Percentiles rank a stretch among this genome's conserved stretches.
Evolutionary conservation across 768 basidiomycete genomes (phyloP).

Genomic region (Xanthoconium stramineum): DNA sequence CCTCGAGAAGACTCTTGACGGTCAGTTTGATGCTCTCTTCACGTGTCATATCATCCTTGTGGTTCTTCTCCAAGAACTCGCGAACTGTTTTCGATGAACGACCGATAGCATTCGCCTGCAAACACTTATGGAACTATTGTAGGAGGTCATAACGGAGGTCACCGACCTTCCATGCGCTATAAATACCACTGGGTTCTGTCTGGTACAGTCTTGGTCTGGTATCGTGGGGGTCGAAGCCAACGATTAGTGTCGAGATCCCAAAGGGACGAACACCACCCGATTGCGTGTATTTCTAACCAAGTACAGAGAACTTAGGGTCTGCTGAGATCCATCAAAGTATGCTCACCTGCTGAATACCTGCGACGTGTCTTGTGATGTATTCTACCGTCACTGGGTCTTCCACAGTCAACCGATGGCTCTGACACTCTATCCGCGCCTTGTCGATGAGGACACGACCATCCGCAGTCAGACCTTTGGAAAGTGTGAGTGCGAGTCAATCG

Average conservation of each 20-base stretch:
- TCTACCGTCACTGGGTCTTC: conserved; percentile 98
- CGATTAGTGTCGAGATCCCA: conserved; percentile 93
- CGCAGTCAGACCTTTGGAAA: conserved; percentile 79
- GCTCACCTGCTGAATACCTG: conserved; percentile 95
- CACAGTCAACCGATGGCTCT: conserved; percentile 93
- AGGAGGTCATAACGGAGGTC: background rate
- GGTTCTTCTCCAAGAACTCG: conserved; percentile 98
- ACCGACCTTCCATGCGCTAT: conserved; percentile 94
- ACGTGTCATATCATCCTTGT: conserved; percentile 83
- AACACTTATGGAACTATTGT: background rate
- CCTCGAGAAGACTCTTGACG: conserved; percentile 92
- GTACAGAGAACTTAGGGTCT: background rate
- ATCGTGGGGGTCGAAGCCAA: conserved; percentile 96
- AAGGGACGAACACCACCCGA: conserved; percentile 98
- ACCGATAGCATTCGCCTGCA: conserved; percentile 94
- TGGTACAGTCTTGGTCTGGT: conserved; percentile 85
- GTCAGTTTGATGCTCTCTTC: conserved; percentile 94
- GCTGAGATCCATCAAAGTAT: background rate
- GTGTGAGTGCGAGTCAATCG: conserved; percentile 8
- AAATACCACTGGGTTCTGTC: conserved; percentile 97
- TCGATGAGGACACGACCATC: conserved; percentile 98
- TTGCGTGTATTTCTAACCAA: conserved; percentile 85
- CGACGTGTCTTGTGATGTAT: conserved; percentile 97
- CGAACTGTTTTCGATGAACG: conserved; percentile 97
- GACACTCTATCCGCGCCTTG: conserved; percentile 96